A percentile compares a stretch with the other conserved stretches of the same genome.
These are phyloP conservation scores for Calonectria pteridis DNA, from an alignment of 2,329 filamentous ascomycete genomes.

Conservation along the genomic window DNA sequence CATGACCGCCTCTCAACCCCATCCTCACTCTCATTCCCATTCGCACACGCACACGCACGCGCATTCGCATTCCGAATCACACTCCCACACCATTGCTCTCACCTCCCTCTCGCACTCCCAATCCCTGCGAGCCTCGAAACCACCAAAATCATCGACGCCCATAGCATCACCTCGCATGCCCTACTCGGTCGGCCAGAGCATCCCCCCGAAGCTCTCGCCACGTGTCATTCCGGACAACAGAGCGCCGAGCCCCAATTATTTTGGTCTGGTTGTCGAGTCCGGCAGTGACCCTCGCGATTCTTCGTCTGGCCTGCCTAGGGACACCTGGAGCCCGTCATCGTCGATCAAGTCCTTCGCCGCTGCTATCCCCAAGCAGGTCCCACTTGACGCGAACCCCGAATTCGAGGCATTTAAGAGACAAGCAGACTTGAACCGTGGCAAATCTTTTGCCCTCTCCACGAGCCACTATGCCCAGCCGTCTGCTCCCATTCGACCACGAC, in stretches of 20 bases:
- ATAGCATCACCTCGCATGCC: slow-evolving; percentile 64
- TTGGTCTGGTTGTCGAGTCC: slow-evolving; percentile 78
- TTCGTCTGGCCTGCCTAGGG: slow-evolving; percentile 72
- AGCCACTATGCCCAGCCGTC: slow-evolving; percentile 58
- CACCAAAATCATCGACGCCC: slow-evolving; percentile 63
- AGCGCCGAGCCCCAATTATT: slow-evolving; percentile 85
- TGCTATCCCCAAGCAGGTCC: slow-evolving; percentile 75
- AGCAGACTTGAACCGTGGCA: slow-evolving; percentile 72
- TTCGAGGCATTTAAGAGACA: slow-evolving; percentile 84
- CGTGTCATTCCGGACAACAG: slow-evolving; percentile 52
- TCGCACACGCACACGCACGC: slow-evolving; percentile 56
- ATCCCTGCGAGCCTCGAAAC: slow-evolving; percentile 54
- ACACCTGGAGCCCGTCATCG: slow-evolving; percentile 81
- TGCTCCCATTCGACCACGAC: slow-evolving; percentile 54
- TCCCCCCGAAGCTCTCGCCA: slow-evolving; percentile 65
- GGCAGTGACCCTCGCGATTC: slow-evolving; percentile 73
- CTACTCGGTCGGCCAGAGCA: slow-evolving; percentile 67
- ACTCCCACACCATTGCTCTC: slow-evolving; percentile 56
- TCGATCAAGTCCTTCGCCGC: slow-evolving; percentile 78
- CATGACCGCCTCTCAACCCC: slow-evolving; percentile 48
- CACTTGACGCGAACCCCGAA: slow-evolving; percentile 82
- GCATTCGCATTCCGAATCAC: slow-evolving; percentile 56
- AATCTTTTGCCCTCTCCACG: slow-evolving; percentile 59
- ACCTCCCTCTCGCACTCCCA: slow-evolving; percentile 54
- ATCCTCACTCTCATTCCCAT: slow-evolving; percentile 46